phyloP scores from a whole-genome alignment of 345 rosid genomes.

The Salix suchowensis region DNA sequence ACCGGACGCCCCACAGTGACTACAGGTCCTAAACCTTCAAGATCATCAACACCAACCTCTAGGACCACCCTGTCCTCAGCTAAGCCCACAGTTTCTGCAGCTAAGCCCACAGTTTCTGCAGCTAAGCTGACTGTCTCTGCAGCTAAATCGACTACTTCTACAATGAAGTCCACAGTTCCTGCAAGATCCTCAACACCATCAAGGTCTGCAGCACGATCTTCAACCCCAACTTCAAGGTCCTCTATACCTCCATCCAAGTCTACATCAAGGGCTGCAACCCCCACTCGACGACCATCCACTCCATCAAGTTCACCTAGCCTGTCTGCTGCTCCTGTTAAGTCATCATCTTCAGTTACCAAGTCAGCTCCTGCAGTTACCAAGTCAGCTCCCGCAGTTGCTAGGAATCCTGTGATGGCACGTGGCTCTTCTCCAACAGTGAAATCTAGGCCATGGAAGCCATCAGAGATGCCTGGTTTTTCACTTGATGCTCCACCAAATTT shows the following conservation, averaged over 20 bases:
- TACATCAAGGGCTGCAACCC: slow-evolving; percentile 74
- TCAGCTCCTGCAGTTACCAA: slow-evolving; percentile 19
- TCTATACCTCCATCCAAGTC: slow-evolving; percentile 63
- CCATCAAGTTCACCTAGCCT: slow-evolving; percentile 44
- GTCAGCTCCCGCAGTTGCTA: slow-evolving; percentile 7
- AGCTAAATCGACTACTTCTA: slow-evolving; percentile 38
- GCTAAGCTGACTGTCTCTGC: slow-evolving; percentile 31
- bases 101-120: slow-evolving; percentile 41
- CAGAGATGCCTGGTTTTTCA: slow-evolving; percentile 98
- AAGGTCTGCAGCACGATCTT: slow-evolving; percentile 73
- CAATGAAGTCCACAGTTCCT: slow-evolving; percentile 47
- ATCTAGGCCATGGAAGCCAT: slow-evolving; percentile 93
- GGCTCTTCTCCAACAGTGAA: slow-evolving; percentile 72
- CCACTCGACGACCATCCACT: slow-evolving; percentile 73
- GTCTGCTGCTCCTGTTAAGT: slow-evolving; percentile 47
- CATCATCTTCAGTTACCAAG: slow-evolving; percentile 42
- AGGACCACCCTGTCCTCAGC: slow-evolving; percentile 61
- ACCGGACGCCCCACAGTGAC: slow-evolving; percentile 65
- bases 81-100: slow-evolving; percentile 40
- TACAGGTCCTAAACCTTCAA: slow-evolving; percentile 48
- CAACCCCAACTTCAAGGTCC: slow-evolving; percentile 81
- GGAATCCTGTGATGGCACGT: slow-evolving; percentile 49
- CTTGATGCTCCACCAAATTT: slow-evolving; percentile 94
- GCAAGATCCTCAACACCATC: slow-evolving; percentile 86
- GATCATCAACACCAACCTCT: slow-evolving; percentile 87